phyloP scores from a whole-genome alignment of 2,329 filamentous ascomycete genomes.

The Colletotrichum chrysophilum region DNA sequence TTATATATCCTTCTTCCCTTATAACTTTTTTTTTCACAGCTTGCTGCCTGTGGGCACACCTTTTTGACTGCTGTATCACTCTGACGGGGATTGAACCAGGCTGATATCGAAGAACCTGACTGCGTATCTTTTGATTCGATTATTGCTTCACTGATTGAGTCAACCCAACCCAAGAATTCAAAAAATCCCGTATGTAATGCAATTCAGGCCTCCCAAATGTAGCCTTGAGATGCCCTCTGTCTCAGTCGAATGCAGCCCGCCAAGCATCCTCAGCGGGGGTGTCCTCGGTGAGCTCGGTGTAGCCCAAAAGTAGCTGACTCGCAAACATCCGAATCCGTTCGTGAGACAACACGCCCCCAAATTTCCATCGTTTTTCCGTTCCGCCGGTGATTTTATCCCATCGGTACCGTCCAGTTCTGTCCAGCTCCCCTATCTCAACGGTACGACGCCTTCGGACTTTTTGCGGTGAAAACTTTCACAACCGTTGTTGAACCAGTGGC shows the following conservation, averaged over 20 bases:
- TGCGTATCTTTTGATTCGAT: no score
- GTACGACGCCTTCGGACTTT: neutral
- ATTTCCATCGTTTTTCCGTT: constrained; percentile 17
- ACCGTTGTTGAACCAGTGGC: neutral
- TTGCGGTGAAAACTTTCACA: neutral
- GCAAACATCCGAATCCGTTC: neutral
- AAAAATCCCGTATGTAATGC: neutral
- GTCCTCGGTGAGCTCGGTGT: neutral
- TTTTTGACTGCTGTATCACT: no score
- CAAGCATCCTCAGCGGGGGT: neutral
- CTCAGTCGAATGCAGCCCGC: neutral
- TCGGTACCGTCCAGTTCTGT: neutral
- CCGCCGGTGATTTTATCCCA: neutral
- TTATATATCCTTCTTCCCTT: neutral
- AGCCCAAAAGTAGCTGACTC: neutral
- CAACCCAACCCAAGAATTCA: neutral
- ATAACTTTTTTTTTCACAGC: no score
- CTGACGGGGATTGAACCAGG: no score
- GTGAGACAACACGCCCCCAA: neutral
- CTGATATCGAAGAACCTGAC: no score
- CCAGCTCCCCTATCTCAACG: neutral
- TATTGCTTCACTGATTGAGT: neutral
- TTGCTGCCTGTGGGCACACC: no score
- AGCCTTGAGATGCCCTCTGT: neutral
- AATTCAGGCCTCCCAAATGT: neutral